These are phyloP conservation scores for Tolypocladium ophioglossoides DNA, from an alignment of 2,329 filamentous ascomycete genomes.

Conservation along the genomic window DNA sequence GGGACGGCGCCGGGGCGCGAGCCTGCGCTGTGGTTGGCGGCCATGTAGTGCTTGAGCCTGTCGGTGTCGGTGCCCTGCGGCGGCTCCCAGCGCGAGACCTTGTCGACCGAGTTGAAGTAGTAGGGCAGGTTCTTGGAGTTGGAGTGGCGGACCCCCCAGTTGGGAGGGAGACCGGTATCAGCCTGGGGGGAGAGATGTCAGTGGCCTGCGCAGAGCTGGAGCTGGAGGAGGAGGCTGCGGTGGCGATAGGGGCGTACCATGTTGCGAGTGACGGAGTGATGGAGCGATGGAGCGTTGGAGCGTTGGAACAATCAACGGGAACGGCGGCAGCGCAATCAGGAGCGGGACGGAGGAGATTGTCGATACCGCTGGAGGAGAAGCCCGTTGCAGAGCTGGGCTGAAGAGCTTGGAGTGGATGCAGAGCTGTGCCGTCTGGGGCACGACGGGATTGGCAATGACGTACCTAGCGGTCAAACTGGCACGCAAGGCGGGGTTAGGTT, in stretches of 20 bases:
- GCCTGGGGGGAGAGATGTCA: constrained; percentile 29
- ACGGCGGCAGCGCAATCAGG: neutral
- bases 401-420: neutral
- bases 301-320: neutral
- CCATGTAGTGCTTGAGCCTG: constrained; percentile 91
- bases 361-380: neutral
- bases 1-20: constrained; percentile 28
- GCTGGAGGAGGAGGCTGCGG: neutral
- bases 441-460: neutral
- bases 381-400: neutral
- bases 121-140: constrained; percentile 98
- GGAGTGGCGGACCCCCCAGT: constrained; percentile 95
- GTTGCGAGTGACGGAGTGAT: neutral
- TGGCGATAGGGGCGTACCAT: neutral
- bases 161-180: constrained; percentile 70
- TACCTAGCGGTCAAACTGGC: neutral
- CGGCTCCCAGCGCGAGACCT: constrained; percentile 92
- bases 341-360: neutral
- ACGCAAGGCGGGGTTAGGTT: no score
- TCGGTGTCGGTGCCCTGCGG: constrained; percentile 81
- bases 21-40: constrained; percentile 62
- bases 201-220: neutral
- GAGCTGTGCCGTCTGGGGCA: neutral
- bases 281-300: neutral
- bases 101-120: constrained; percentile 86